Evolutionary conservation across 139 green algal species (phyloP), one percentile per base, ranked within the genome.

Genomic region (Chlorella sp.): DNA sequence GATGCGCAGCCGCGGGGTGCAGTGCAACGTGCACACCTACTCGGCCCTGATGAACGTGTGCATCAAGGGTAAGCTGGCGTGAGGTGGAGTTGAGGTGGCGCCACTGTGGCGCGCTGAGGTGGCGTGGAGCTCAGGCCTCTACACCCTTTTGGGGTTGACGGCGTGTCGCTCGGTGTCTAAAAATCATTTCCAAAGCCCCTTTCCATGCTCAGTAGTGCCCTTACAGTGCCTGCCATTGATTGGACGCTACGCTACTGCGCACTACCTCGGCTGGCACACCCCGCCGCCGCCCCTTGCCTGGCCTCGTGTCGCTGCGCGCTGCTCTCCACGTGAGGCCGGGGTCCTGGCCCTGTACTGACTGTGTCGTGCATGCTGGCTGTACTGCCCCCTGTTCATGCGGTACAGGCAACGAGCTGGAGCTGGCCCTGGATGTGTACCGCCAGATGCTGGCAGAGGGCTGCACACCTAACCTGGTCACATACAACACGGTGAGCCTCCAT

Each of bases 11-110:
- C 87, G 92, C 34, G 92, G 94, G 88, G 88, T 98, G n/a, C 71
- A 88, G 66, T 94, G 92, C 92, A 96, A 96, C 85, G 91, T 95
- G 77, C 95, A 97, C 89, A 97, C 96, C 75, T 98, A 97, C 93
- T 94, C 89, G 19, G 93, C 94, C 19, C 91, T 96, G 36, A 96
- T 96, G 93, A 96, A 94, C 85, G 94, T 95, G 34, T 96, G 94
- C 87, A 94, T 95, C 79, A 96, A 96, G 81, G 93, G 81, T 78
- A 71, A 32, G 57, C 34, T 28, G 12, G 37, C 36, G 32, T 64
- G n/a, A n/a, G n/a, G n/a, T n/a, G n/a, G n/a, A 22, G 21, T 3
- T 53, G 36, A 15, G 34, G 76, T 71, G 64, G 64, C 21, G 60
- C 60, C 14, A 68, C 60, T 68, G 60, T 68, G 60, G 60, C 18